Conservation (phyloP, 1,284 basidiomycete genomes). For the Xerocomus minutiporus region DNA sequence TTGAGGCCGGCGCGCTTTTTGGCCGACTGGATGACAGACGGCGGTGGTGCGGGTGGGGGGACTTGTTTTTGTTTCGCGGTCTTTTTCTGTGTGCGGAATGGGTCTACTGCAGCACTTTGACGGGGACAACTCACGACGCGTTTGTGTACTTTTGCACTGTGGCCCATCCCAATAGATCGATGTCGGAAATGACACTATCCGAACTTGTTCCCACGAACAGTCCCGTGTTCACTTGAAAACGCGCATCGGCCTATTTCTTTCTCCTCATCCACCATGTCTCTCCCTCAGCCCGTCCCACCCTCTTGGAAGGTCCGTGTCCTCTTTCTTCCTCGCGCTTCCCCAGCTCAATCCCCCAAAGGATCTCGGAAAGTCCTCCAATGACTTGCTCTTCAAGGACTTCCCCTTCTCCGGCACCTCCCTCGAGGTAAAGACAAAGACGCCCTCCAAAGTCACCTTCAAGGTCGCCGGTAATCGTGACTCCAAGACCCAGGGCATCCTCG, state of each 20-base stretch:
- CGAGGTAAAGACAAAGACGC: constrained; percentile 94
- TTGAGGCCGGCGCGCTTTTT: constrained; percentile 49
- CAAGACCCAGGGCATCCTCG: constrained; percentile 69
- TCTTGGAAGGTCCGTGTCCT: constrained; percentile 75
- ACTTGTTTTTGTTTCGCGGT: background rate
- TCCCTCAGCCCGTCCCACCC: constrained; percentile 86
- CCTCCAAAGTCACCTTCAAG: constrained; percentile 86
- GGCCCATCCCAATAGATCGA: constrained; percentile 27
- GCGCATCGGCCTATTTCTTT: constrained; percentile 1
- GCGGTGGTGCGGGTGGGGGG: background rate
- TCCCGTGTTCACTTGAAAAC: constrained; percentile 23
- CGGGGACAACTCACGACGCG: constrained; percentile 31
- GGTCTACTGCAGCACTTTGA: background rate
- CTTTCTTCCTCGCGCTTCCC: background rate
- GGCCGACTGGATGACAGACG: constrained; percentile 17
- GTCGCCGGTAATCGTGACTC: constrained; percentile 76
- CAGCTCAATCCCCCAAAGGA: constrained; percentile 48
- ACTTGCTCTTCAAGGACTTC: constrained; percentile 94
- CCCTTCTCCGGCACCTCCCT: constrained; percentile 75
- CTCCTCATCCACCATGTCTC: constrained; percentile 54
- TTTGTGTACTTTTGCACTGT: constrained; percentile 42
- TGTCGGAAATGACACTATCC: background rate
- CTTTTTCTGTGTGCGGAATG: constrained; percentile 27
- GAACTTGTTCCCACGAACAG: constrained; percentile 29
- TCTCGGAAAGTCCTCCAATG: constrained; percentile 95